Percentiles rank a stretch among this genome's conserved stretches.
phyloP scores from a whole-genome alignment of 1,139 yeast genomes.

The Oligophagozyma castellii region DNA sequence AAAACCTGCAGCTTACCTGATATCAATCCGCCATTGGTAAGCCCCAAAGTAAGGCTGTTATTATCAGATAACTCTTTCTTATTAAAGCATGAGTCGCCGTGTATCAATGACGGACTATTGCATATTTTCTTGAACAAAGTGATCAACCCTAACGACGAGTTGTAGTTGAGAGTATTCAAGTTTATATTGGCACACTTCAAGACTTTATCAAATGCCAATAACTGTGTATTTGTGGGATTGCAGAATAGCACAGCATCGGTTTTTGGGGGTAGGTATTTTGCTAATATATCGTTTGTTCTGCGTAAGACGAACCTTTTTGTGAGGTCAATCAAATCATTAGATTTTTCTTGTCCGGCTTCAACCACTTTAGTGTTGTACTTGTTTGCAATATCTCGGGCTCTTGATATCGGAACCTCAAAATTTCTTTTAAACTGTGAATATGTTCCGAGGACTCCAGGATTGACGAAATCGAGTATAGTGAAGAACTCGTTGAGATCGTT shows the following conservation, averaged over 20 bases:
- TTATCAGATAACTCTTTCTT: slow-evolving; percentile 6
- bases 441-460: slow-evolving; percentile 69
- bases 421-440: slow-evolving; percentile 49
- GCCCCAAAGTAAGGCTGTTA: neutral
- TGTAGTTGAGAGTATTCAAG: slow-evolving; percentile 25
- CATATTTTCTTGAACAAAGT: slow-evolving; percentile 70
- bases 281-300: slow-evolving; percentile 56
- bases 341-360: slow-evolving; percentile 44
- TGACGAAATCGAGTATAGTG: slow-evolving; percentile 67
- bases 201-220: slow-evolving; percentile 39
- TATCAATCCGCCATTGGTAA: slow-evolving; percentile 23
- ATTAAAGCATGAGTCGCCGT: slow-evolving; percentile 26
- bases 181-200: slow-evolving; percentile 27
- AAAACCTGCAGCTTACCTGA: slow-evolving; percentile 46
- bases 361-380: slow-evolving; percentile 32
- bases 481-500: slow-evolving; percentile 78
- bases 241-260: slow-evolving; percentile 73
- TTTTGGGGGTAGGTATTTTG: slow-evolving; percentile 56
- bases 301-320: slow-evolving; percentile 62
- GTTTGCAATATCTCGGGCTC: slow-evolving; percentile 64
- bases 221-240: slow-evolving; percentile 55
- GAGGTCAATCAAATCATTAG: slow-evolving; percentile 45
- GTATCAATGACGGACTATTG: slow-evolving; percentile 59
- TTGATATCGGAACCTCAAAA: slow-evolving; percentile 57
- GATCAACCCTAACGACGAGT: slow-evolving; percentile 51